Percentiles rank a stretch among this genome's conserved stretches.
Evolutionary conservation across 352 stramenopile species (phyloP).

Genomic region (Phytophthora ramorum): DNA sequence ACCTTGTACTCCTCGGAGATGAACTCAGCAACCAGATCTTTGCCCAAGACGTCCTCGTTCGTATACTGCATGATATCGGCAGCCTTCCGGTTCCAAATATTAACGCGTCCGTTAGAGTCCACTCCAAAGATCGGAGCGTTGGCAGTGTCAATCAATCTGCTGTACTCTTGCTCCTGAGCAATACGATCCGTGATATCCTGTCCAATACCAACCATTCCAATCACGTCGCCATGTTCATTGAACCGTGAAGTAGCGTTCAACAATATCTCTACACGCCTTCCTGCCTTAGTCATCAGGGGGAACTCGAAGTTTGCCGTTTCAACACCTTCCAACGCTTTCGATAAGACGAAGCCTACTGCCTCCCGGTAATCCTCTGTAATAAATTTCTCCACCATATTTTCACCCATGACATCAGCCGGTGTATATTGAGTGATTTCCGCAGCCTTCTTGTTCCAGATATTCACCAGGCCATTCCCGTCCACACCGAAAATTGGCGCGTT

Average conservation of each 20-base stretch:
- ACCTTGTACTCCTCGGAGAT: constrained; percentile 62
- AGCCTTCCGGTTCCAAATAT: constrained; percentile 89
- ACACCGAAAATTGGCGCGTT: constrained; percentile 91
- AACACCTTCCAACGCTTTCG: constrained; percentile 57
- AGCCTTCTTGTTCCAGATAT: constrained; percentile 79
- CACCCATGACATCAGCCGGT: constrained; percentile 62
- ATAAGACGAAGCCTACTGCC: constrained; percentile 51
- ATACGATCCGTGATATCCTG: constrained; percentile 72
- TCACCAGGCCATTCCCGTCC: constrained; percentile 62
- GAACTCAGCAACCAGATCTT: constrained; percentile 77
- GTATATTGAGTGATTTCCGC: constrained; percentile 79
- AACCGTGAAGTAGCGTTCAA: constrained; percentile 75
- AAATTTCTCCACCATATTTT: constrained; percentile 67
- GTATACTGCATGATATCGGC: constrained; percentile 86
- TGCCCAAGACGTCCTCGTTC: constrained; percentile 82
- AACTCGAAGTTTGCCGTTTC: constrained; percentile 81
- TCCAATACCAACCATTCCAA: constrained; percentile 74
- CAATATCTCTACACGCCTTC: constrained; percentile 70
- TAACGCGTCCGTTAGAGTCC: constrained; percentile 63
- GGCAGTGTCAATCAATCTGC: constrained; percentile 67
- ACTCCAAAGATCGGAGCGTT: constrained; percentile 80
- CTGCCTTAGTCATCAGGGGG: constrained; percentile 74
- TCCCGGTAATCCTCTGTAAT: constrained; percentile 67
- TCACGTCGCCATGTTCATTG: constrained; percentile 65
- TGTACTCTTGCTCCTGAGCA: constrained; percentile 64